phyloP scores from a whole-genome alignment of 257 asterid genomes.

The Handroanthus guayacan region DNA sequence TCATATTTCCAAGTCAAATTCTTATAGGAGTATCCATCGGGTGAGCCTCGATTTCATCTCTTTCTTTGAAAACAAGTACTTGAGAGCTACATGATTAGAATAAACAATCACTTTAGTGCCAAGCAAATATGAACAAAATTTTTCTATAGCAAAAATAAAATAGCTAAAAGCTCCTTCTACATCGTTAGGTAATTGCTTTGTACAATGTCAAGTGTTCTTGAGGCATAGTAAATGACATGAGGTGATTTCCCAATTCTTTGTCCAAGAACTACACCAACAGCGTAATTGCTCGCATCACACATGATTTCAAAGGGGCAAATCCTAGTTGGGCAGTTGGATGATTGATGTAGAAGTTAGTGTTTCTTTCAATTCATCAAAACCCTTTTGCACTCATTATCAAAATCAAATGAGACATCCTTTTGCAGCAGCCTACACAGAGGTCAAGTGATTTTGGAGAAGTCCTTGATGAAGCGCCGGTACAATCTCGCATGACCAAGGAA shows the following conservation, averaged over 20 bases:
- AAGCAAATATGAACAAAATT: neutral
- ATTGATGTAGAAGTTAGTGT: neutral
- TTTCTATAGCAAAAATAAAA: constrained; percentile 10
- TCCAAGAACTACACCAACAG: neutral
- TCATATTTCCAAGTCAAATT: neutral
- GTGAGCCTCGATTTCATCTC: neutral
- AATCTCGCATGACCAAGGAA: constrained; percentile 13
- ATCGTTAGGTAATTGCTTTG: neutral
- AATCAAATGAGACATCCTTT: neutral
- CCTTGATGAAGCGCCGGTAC: neutral
- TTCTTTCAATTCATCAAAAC: neutral
- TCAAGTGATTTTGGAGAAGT: neutral
- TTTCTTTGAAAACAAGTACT: neutral
- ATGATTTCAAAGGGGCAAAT: neutral
- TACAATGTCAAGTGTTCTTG: neutral
- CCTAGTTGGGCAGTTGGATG: neutral
- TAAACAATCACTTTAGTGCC: neutral
- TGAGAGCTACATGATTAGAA: neutral
- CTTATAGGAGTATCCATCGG: neutral
- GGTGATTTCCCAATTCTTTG: neutral
- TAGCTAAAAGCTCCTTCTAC: constrained; percentile 11
- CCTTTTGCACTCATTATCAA: neutral
- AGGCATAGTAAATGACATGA: no score
- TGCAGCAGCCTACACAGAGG: neutral
- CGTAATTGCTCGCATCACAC: constrained; percentile 4